Conservation (phyloP, 306 rosid genomes). For the Lathyrus sativus region DNA sequence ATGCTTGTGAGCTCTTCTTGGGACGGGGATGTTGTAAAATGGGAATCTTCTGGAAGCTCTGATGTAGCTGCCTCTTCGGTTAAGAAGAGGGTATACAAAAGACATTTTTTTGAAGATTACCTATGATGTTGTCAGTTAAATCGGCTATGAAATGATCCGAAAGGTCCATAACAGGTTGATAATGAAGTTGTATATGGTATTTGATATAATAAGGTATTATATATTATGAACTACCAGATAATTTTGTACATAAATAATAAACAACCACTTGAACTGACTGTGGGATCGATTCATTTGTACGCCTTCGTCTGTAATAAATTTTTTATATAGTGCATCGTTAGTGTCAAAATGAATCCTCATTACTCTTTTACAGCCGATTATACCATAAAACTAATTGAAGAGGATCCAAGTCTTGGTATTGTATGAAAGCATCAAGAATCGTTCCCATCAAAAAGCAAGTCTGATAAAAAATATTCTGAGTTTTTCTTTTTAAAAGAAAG, state of each 20-base stretch:
- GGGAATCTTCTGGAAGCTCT: conserved; percentile 67
- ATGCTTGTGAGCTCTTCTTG: conserved; percentile 91
- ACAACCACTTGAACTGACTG: conserved; percentile 24
- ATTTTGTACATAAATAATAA: conserved; percentile 45
- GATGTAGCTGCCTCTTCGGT: conserved; percentile 42
- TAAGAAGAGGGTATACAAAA: conserved; percentile 47
- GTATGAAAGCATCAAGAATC: neutral
- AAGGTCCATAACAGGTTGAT: conserved; percentile 17
- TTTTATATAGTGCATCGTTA: neutral
- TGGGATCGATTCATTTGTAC: conserved; percentile 22
- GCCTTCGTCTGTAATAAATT: neutral
- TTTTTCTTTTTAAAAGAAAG: neutral
- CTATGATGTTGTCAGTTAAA: conserved; percentile 3
- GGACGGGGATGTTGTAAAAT: conserved; percentile 89
- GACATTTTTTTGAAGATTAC: conserved; percentile 41
- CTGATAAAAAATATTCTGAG: neutral
- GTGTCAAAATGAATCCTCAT: neutral
- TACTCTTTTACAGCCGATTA: neutral
- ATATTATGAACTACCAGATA: conserved; percentile 3
- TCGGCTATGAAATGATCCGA: conserved; percentile 17
- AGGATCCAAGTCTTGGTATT: neutral
- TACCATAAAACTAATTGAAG: neutral
- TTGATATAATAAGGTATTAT: conserved; percentile 25
- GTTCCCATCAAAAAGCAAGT: neutral
- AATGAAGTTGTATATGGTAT: conserved; percentile 22